Conservation (phyloP, 805 yeast species). For the Scheffersomyces stipitis region DNA sequence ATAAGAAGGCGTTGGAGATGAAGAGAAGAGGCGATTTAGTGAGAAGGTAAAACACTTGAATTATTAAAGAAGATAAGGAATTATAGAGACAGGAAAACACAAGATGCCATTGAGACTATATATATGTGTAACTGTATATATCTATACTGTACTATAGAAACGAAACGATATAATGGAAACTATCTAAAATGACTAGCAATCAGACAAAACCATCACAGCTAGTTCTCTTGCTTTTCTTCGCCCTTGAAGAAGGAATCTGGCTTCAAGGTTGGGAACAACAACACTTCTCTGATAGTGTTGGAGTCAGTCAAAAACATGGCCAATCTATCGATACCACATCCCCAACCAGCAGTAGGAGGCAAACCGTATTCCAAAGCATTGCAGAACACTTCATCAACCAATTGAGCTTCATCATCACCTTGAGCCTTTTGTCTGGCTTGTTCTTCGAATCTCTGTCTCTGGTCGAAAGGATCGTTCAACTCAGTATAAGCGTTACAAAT, state of each 20-base stretch:
- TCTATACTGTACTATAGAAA: too few species aligned
- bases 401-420: slow-evolving; percentile 99
- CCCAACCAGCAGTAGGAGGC: slow-evolving; percentile 99
- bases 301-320: slow-evolving; percentile 98
- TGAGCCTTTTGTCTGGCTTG: slow-evolving; percentile 98
- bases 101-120: too few species aligned
- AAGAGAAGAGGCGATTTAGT: slow-evolving; percentile 63
- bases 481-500: slow-evolving; percentile 98
- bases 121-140: too few species aligned
- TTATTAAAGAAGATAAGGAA: too few species aligned
- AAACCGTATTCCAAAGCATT: slow-evolving; percentile 97
- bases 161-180: too few species aligned
- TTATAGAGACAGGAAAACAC: too few species aligned
- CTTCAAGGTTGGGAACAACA: slow-evolving; percentile 97
- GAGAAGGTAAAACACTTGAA: slow-evolving; percentile 8
- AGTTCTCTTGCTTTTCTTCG: slow-evolving; percentile 24
- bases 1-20: slow-evolving; percentile 85
- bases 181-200: too few species aligned
- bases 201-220: too few species aligned
- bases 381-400: slow-evolving; percentile 95
- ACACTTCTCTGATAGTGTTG: slow-evolving; percentile 94
- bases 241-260: slow-evolving; percentile 64
- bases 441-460: slow-evolving; percentile 95
- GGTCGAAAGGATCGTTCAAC: slow-evolving; percentile 98
- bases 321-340: slow-evolving; percentile 97